Base-by-base conservation (phyloP, 805 yeast species). In the Metschnikowia koreensis region DNA sequence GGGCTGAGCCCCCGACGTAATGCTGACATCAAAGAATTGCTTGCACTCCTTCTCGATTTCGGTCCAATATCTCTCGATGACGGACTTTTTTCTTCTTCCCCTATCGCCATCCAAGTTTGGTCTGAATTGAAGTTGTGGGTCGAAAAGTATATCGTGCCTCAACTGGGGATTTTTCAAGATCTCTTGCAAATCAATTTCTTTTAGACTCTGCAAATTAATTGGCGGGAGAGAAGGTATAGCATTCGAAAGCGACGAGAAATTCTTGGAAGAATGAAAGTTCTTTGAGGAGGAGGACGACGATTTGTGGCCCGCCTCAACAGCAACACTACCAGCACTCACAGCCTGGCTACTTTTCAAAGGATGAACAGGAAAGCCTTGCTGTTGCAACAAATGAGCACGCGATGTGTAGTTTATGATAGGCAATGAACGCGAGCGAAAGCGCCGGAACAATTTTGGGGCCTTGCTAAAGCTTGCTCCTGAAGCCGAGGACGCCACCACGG, bases 71-170 rank as follows among this genome's bases (percentile, higher is more conserved):
- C 80, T 83, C 64, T 89, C 96, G 45, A 90, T 86, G 41, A 86
- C 76, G 51, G 78, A 68, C 69, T 82, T 85, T 77, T 91, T 89
- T 49, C 91, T 79, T 53, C 83, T 79, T 28, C 96, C 96, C 47
- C 97, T 75, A 69, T 92, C 97, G 47, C 96, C 96, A 66, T 89
- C 97, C 58, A 91, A 73, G 63, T 89, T 89, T 29, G 96, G 96
- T 66, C 97, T 81, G 68, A 92, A 89, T 72, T 91, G 97, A 53
- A 92, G 75, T 63, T 88, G 89, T 15, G 97, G 96, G 71, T 92
- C 97, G 65, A 92, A 92, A 12, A 90, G 77, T 48, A 93, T 89
- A 66, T 93, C 98, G 68, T 92, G 98, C 57, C 98, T 81, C 51
- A 92, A 74, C 66, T 90, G 97, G 3, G 97, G 97, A 69, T 92